Conservation (phyloP, 257 asterid species). For the Solanum etuberosum region DNA sequence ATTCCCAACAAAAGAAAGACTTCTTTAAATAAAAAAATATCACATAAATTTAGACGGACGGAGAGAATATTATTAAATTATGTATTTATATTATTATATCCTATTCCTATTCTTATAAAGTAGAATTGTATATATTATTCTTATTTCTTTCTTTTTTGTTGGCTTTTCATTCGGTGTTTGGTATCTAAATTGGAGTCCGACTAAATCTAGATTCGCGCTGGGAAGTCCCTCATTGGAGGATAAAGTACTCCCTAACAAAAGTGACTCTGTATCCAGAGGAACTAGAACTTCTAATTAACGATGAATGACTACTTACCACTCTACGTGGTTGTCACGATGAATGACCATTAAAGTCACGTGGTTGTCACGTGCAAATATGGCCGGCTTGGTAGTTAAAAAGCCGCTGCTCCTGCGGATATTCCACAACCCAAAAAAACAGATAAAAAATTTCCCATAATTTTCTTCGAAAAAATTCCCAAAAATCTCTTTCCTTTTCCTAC, state of each 20-base stretch:
- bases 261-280: fast-evolving
- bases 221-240: fast-evolving
- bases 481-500: not conserved
- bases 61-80: no score
- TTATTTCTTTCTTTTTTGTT: no score
- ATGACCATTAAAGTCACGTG: not conserved
- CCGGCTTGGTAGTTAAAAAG: not conserved
- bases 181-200: fast-evolving
- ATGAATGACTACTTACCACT: not conserved
- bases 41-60: no score
- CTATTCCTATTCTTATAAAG: not conserved
- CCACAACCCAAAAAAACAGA: not conserved
- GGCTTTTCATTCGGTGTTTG: fast-evolving
- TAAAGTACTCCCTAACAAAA: no score
- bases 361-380: not conserved
- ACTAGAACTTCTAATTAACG: not conserved
- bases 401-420: not conserved
- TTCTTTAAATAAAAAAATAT: no score
- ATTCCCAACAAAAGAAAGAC: no score
- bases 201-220: fast-evolving
- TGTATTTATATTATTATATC: no score
- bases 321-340: not conserved
- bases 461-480: not conserved
- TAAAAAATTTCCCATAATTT: not conserved
- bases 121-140: no score